phyloP scores from a whole-genome alignment of 345 rosid species.

The Citrus glauca region DNA sequence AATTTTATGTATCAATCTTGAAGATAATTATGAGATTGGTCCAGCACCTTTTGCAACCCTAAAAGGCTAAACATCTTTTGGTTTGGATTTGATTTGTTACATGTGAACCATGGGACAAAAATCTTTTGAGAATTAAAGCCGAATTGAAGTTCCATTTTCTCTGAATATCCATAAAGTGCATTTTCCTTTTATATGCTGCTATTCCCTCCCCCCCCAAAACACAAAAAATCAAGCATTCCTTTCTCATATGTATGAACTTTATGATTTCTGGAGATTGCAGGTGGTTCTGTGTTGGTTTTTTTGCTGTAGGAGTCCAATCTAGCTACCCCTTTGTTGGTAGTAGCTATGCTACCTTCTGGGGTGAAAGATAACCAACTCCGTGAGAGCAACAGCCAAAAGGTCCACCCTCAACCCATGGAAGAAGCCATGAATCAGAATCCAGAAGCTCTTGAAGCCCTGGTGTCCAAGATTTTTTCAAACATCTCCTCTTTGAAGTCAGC shows the following conservation, averaged over 20 bases:
- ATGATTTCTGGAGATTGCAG: constrained; percentile 21
- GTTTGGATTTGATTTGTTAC: not conserved
- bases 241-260: not conserved
- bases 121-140: not conserved
- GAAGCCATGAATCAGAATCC: constrained; percentile 64
- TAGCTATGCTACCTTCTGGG: constrained; percentile 77
- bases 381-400: constrained; percentile 67
- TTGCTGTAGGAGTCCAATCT: constrained; percentile 7
- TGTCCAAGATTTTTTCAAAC: constrained; percentile 63
- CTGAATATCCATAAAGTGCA: not conserved
- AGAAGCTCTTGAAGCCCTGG: constrained; percentile 71
- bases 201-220: not conserved
- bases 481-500: constrained; percentile 78
- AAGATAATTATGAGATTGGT: not conserved
- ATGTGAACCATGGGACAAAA: not conserved
- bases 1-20: not conserved
- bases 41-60: not conserved
- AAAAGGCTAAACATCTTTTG: not conserved
- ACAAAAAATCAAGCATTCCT: not conserved
- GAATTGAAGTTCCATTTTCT: not conserved
- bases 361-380: constrained; percentile 72
- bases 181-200: not conserved
- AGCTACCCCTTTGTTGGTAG: constrained; percentile 29
- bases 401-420: constrained; percentile 93
- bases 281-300: constrained; percentile 16